Conservation (phyloP, 495 filamentous ascomycete genomes). For the Lichenothelia convexa region DNA sequence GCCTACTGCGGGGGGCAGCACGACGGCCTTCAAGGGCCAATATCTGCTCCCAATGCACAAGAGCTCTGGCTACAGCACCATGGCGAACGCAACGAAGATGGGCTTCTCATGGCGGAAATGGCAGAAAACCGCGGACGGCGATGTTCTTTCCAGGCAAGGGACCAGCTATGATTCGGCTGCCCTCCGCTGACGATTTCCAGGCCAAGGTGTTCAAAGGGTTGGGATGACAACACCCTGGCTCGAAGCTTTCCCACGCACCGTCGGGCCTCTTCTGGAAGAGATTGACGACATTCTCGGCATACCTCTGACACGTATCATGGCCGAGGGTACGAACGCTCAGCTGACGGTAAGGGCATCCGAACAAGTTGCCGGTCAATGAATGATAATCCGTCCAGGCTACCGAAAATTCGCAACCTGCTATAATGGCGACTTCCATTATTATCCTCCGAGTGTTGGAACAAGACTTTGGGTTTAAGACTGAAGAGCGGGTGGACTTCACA, state of each 20-base stretch:
- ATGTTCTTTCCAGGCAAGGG: slow-evolving; percentile 25
- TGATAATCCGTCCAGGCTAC: too few relatives aligned
- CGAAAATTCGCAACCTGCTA: slow-evolving; percentile 80
- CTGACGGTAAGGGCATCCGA: too few relatives aligned
- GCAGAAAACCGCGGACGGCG: slow-evolving; percentile 18
- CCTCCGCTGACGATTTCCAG: slow-evolving; percentile 24
- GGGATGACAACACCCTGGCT: slow-evolving; percentile 82
- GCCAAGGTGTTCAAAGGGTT: slow-evolving; percentile 85
- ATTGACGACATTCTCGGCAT: slow-evolving; percentile 60
- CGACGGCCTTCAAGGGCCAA: too few relatives aligned
- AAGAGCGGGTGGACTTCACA: slow-evolving; percentile 54
- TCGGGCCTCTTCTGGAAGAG: slow-evolving; percentile 53
- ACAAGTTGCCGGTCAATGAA: too few relatives aligned
- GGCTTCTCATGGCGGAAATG: not conserved
- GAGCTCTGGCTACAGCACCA: too few relatives aligned
- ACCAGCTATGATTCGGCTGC: not conserved
- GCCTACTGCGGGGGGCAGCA: too few relatives aligned
- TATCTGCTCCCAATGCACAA: too few relatives aligned
- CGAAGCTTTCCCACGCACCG: slow-evolving; percentile 61
- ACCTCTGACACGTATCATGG: slow-evolving; percentile 56
- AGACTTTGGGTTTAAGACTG: slow-evolving; percentile 59
- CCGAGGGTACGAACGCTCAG: slow-evolving; percentile 51
- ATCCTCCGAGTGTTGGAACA: slow-evolving; percentile 78
- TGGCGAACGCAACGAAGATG: too few relatives aligned
- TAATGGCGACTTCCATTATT: slow-evolving; percentile 82